phyloP scores from a whole-genome alignment of 2,329 filamentous ascomycete species.

The Leptographium flavum region DNA sequence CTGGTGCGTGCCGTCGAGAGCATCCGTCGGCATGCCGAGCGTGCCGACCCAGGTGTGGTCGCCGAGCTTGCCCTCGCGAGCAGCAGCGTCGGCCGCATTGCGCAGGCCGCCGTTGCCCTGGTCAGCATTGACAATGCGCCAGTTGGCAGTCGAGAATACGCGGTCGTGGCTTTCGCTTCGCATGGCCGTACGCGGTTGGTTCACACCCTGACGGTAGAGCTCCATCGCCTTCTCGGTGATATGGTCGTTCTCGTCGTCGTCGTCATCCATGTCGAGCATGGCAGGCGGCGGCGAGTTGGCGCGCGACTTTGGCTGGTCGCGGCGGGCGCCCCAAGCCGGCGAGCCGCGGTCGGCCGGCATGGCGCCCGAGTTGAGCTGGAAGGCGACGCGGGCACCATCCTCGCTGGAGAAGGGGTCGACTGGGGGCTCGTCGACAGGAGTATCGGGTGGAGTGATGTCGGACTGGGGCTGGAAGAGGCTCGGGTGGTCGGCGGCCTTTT shows the following conservation, averaged over 20 bases:
- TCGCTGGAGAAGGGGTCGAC: slow-evolving; percentile 42
- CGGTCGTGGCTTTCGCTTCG: slow-evolving; percentile 52
- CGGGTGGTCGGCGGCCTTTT: slow-evolving; percentile 23
- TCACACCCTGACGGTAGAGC: slow-evolving; percentile 41
- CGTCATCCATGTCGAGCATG: slow-evolving; percentile 60
- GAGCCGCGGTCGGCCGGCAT: slow-evolving; percentile 63
- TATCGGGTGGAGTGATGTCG: slow-evolving; percentile 40
- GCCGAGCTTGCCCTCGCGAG: slow-evolving; percentile 50
- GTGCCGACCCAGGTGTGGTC: slow-evolving; percentile 88
- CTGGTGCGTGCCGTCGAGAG: slow-evolving; percentile 56
- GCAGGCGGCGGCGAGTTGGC: slow-evolving; percentile 58
- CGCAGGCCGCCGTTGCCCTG: slow-evolving; percentile 87
- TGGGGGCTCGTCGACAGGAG: slow-evolving; percentile 32
- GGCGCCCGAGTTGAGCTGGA: slow-evolving; percentile 35
- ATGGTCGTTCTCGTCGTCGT: slow-evolving; percentile 31
- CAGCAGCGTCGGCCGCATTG: slow-evolving; percentile 72
- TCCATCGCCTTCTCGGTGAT: slow-evolving; percentile 40
- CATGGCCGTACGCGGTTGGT: slow-evolving; percentile 34
- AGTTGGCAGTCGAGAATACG: slow-evolving; percentile 64
- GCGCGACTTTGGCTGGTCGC: slow-evolving; percentile 66
- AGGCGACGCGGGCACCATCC: slow-evolving; percentile 42
- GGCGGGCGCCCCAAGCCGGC: slow-evolving; percentile 59
- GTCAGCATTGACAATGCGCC: slow-evolving; percentile 71
- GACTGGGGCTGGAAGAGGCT: slow-evolving; percentile 37
- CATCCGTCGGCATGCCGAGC: slow-evolving; percentile 86